phyloP scores from a whole-genome alignment of 1,284 basidiomycete species.

The Vanrija sp. region DNA sequence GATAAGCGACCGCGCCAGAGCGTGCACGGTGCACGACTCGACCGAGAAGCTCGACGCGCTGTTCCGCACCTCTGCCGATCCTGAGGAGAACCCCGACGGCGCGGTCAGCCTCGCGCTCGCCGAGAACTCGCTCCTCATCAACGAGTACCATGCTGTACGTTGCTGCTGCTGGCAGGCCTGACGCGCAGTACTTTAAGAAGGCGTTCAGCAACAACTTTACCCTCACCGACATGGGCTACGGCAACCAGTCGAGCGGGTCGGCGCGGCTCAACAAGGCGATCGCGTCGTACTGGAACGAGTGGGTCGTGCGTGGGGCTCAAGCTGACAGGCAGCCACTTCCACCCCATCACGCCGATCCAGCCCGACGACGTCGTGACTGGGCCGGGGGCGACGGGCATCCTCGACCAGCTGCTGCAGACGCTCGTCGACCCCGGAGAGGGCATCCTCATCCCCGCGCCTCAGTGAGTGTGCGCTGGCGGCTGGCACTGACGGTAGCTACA shows the following conservation, averaged over 20 bases:
- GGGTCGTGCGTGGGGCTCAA: neutral
- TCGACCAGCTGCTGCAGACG: conserved; percentile 36
- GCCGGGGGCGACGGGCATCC: conserved; percentile 27
- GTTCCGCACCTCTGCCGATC: conserved; percentile 12
- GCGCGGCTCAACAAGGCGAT: conserved; percentile 12
- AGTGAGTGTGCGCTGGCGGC: conserved; percentile 1
- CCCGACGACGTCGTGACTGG: conserved; percentile 29
- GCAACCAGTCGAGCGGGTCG: conserved; percentile 9
- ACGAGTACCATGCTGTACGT: conserved; percentile 12
- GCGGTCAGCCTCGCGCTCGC: conserved; percentile 18
- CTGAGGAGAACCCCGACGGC: conserved; percentile 8
- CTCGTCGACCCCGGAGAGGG: conserved; percentile 35
- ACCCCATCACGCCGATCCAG: conserved; percentile 23
- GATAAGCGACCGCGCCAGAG: conserved; percentile 2
- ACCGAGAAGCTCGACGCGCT: conserved; percentile 12
- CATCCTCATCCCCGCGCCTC: conserved; percentile 34
- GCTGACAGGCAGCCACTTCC: conserved; percentile 15
- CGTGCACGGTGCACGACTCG: neutral
- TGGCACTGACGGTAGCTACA: conserved; percentile 19
- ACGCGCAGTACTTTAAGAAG: conserved; percentile 6
- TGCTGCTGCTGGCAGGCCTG: neutral
- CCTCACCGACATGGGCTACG: conserved; percentile 13
- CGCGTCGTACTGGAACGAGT: conserved; percentile 18
- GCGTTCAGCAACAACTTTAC: conserved; percentile 7
- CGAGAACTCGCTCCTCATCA: conserved; percentile 16